Percentiles rank a stretch among this genome's conserved stretches.
phyloP scores from a whole-genome alignment of 208 protist genomes.

The Trypanosoma avium region DNA sequence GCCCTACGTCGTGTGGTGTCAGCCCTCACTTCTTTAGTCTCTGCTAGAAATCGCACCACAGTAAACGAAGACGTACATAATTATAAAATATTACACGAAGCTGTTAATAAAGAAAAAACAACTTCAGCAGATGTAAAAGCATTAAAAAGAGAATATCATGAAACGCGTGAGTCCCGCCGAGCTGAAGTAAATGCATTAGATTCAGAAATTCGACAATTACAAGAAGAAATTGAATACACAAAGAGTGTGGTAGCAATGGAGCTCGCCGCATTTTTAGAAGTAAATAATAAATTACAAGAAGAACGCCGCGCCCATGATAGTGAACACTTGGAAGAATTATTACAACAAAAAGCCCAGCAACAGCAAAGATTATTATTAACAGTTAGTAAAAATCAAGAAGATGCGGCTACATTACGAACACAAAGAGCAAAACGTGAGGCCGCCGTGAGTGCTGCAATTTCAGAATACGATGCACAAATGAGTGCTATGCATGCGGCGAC shows the following conservation, averaged over 20 bases:
- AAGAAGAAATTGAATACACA: conserved; percentile 78
- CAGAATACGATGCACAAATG: conserved; percentile 83
- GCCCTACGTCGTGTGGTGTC: conserved; percentile 45
- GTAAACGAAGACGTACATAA: conserved; percentile 90
- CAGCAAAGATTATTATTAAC: conserved; percentile 36
- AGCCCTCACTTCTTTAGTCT: conserved; percentile 49
- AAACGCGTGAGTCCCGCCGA: conserved; percentile 57
- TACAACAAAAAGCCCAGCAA: conserved; percentile 40
- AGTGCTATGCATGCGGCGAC: conserved; percentile 36
- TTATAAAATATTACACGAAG: conserved; percentile 84
- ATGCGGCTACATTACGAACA: conserved; percentile 59
- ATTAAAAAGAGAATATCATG: conserved; percentile 84
- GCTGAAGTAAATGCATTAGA: conserved; percentile 70
- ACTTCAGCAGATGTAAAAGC: conserved; percentile 89
- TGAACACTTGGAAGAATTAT: conserved; percentile 63
- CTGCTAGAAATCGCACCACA: conserved; percentile 69
- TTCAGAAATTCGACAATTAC: conserved; percentile 56
- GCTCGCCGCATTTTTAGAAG: conserved; percentile 58
- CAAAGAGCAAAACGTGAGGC: conserved; percentile 77
- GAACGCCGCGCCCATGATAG: conserved; percentile 37
- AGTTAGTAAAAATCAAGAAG: conserved; percentile 50
- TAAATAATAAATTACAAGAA: conserved; percentile 52
- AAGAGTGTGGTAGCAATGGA: conserved; percentile 68
- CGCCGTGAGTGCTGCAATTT: conserved; percentile 78
- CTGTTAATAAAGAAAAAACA: conserved; percentile 86